Evolutionary conservation across 2,329 filamentous ascomycete genomes (phyloP), one percentile per base, ranked within the genome.

Genomic region (Sporothrix mexicana): DNA sequence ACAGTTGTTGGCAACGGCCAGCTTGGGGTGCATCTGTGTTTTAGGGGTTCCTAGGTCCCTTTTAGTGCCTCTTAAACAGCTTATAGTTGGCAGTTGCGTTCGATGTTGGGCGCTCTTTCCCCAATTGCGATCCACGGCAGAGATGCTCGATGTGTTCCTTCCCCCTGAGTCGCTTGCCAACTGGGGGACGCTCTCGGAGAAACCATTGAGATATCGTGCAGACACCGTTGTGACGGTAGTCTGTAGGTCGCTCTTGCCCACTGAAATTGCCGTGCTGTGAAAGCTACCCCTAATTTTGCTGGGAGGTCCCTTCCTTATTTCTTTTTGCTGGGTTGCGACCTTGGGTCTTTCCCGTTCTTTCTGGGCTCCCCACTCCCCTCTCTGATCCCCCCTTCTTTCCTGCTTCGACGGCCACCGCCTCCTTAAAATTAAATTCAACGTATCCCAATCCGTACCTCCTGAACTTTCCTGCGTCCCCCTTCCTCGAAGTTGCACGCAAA

Each of bases 391-490:
- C 71, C 51, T 69, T 70, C 67, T 70, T 68, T 71, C 69, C 49
- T 45, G 9, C 53, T 47, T 64, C 47, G 20, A 49, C 47, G 71
- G 75, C 76, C 73, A 75, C 74, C 73, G 72, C 74, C 75, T 76
- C 74, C 75, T 75, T 71, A 75, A 75, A 76, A 75, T 75, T 75
- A 75, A 74, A 73, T 57, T 70, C 55, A 73, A 70, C 73, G 73
- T 76, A 75, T 72, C 73, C 73, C 73, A 72, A 74, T 73, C 66
- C 62, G 71, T 70, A 64, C 47, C 57, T 72, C 73, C 71, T 72
- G 53, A 70, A 45, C 71, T 41, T 72, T 57, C 51, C 13, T 55
- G 51, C n/a, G 17, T 36, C 69, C 55, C 71, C 73, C 73, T 41
- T 74, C 70, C 70, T 74, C 41, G 62, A 49, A 62, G 66, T 70